These are phyloP conservation scores for Podaxis sp. DNA, from an alignment of 768 basidiomycete species.

Conservation along the genomic window DNA sequence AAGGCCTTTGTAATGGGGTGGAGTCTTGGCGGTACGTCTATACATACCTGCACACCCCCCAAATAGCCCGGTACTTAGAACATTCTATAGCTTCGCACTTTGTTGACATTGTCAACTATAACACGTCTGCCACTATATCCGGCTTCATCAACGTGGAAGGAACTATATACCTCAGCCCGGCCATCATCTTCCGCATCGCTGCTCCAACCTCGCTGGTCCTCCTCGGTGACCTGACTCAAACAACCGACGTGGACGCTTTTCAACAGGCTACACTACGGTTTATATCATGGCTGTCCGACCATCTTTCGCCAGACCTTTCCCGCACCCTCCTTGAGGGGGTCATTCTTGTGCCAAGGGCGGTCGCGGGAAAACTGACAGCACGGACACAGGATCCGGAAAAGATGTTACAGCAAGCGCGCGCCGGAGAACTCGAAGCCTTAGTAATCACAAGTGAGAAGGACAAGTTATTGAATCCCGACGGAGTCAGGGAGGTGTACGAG, in stretches of 20 bases:
- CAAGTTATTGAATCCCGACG: slow-evolving; percentile 22
- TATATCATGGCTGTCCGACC: slow-evolving; percentile 16
- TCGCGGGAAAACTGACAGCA: slow-evolving; percentile 22
- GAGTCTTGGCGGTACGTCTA: slow-evolving; percentile 20
- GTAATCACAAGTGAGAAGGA: slow-evolving; percentile 27
- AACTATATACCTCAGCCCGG: slow-evolving; percentile 25
- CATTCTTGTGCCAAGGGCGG: slow-evolving; percentile 24
- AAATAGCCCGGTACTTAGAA: neutral
- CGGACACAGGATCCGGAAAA: slow-evolving; percentile 25
- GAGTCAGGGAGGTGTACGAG: slow-evolving; percentile 20
- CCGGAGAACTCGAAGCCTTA: slow-evolving; percentile 26
- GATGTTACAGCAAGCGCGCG: slow-evolving; percentile 24
- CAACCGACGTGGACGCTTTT: slow-evolving; percentile 22
- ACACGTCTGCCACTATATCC: slow-evolving; percentile 25
- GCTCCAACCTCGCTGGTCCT: slow-evolving; percentile 19
- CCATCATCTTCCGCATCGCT: slow-evolving; percentile 21
- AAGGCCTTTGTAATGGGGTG: slow-evolving; percentile 35
- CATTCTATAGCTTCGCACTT: slow-evolving; percentile 21
- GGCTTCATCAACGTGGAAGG: slow-evolving; percentile 27
- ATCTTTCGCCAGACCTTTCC: slow-evolving; percentile 19
- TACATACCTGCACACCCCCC: neutral
- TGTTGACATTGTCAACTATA: slow-evolving; percentile 26
- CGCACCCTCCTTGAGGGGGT: slow-evolving; percentile 24
- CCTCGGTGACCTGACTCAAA: slow-evolving; percentile 22
- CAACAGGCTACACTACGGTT: slow-evolving; percentile 23